Percentiles rank a stretch among this genome's conserved stretches.
Conservation (phyloP, 176 grass and related monocot species). For the Dactylis glomerata region DNA sequence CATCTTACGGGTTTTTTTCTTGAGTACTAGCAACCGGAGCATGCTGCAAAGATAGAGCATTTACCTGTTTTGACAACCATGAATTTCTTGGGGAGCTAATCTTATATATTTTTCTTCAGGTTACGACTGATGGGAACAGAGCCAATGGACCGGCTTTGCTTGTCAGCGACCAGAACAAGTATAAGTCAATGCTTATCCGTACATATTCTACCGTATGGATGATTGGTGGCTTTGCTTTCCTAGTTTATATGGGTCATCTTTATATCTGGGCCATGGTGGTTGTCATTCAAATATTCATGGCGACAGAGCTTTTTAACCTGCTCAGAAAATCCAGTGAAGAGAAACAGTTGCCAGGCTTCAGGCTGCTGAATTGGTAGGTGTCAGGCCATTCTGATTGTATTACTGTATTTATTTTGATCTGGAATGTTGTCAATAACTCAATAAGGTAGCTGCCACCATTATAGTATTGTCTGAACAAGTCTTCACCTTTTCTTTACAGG, state of each 20-base stretch:
- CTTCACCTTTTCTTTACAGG: slow-evolving; percentile 48
- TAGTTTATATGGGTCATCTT: slow-evolving; percentile 91
- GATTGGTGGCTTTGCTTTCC: slow-evolving; percentile 70
- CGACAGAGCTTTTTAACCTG: slow-evolving; percentile 85
- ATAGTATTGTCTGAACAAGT: background rate
- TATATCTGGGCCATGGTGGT: slow-evolving; percentile 99
- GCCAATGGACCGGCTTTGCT: slow-evolving; percentile 63
- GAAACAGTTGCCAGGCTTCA: slow-evolving; percentile 80
- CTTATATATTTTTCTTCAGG: slow-evolving; percentile 38
- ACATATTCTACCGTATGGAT: slow-evolving; percentile 97
- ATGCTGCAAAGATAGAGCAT: background rate
- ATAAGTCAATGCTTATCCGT: slow-evolving; percentile 97
- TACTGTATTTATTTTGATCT: background rate
- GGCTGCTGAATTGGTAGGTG: slow-evolving; percentile 85
- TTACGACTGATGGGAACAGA: slow-evolving; percentile 59
- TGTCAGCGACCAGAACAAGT: slow-evolving; percentile 87
- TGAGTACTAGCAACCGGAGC: background rate
- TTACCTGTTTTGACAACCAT: background rate
- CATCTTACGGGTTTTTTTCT: background rate
- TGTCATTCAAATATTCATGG: slow-evolving; percentile 98
- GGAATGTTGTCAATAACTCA: background rate
- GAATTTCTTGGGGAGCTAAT: background rate
- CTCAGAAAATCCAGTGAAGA: slow-evolving; percentile 88
- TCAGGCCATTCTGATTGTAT: background rate
- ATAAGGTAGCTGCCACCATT: background rate